These are phyloP conservation scores for Rheum nobile DNA, from an alignment of 148 eudicot species.

Conservation along the genomic window DNA sequence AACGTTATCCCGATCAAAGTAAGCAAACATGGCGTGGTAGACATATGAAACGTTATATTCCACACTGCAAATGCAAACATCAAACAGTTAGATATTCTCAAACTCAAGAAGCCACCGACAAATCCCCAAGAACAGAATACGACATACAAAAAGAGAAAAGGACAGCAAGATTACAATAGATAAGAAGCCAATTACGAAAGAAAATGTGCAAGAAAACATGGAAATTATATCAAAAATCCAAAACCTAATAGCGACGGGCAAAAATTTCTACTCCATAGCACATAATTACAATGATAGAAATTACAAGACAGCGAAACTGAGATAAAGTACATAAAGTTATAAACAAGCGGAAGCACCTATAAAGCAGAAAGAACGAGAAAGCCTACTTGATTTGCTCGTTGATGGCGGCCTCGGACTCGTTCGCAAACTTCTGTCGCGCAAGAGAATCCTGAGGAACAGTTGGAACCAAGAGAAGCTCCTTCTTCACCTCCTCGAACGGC, in stretches of 20 bases:
- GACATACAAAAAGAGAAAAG: background rate
- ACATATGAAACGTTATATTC: constrained; percentile 91
- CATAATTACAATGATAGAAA: too few species aligned
- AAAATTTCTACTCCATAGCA: background rate
- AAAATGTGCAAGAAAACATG: background rate
- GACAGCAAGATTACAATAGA: background rate
- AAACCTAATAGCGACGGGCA: background rate
- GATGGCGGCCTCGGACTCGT: constrained; percentile 57
- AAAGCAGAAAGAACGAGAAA: background rate
- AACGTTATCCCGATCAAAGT: constrained; percentile 91
- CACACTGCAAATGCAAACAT: constrained; percentile 42
- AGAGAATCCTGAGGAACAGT: constrained; percentile 40
- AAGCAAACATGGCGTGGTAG: constrained; percentile 91
- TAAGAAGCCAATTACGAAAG: background rate
- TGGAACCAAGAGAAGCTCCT: constrained; percentile 49
- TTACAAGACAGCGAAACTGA: too few species aligned
- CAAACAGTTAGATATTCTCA: background rate
- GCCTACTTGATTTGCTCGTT: constrained; percentile 86
- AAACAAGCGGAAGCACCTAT: background rate
- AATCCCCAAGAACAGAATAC: background rate
- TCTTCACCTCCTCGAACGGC: constrained; percentile 60
- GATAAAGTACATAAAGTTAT: background rate
- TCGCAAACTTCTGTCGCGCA: constrained; percentile 49
- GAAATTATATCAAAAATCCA: background rate
- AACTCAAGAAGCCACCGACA: background rate